Base-by-base conservation (phyloP, 768 basidiomycete species). In the Lactarius sp. region DNA sequence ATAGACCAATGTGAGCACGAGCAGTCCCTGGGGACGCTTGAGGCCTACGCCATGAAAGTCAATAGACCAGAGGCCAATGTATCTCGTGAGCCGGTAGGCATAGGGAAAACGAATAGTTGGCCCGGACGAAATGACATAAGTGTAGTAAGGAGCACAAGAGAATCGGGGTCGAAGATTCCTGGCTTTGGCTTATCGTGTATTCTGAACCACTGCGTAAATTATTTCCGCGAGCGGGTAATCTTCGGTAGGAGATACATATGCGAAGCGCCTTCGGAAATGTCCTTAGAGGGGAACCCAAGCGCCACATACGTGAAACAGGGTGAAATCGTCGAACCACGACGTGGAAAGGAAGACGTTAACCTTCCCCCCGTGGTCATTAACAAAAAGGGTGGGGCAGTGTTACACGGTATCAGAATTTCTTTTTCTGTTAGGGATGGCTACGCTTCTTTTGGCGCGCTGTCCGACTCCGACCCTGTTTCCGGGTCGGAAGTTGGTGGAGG, bases 321-420 rank as follows among this genome's bases (percentile, higher is more conserved):
- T 39, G 39, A 13, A 4, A 12, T 10, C 2, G 3, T n/a, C 14
- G 18, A 20, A 54, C 41, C 41, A 52, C 41, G 12, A 62, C 61
- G 56, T 62, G 39, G 12, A 62, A 62, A 58, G 22, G 61, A 62
- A 57, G 61, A 16, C 14, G 14, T 37, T 16, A 42, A 13, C 10
- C 3, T 46, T 36, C 46, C 27, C 14, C 54, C 20, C 16, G 8
- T 62, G 6, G 14, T 53, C 42, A 44, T 53, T 44, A n/a, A 31
- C 18, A 61, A n/a, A 51, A 27, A 27, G 27, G 27, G 27, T 27
- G 27, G 27, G 20, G 13, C n/a, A 53, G 37, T 34, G 18, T 7
- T 34, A 47, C 56, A 31, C 39, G 33, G 47, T 58, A 42, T 54
- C 31, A 51, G 42, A 33, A 59, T 54, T n/a, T 5, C 9, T 20